Base-by-base conservation (phyloP, 495 filamentous ascomycete species). In the Trichoderma reesei region DNA sequence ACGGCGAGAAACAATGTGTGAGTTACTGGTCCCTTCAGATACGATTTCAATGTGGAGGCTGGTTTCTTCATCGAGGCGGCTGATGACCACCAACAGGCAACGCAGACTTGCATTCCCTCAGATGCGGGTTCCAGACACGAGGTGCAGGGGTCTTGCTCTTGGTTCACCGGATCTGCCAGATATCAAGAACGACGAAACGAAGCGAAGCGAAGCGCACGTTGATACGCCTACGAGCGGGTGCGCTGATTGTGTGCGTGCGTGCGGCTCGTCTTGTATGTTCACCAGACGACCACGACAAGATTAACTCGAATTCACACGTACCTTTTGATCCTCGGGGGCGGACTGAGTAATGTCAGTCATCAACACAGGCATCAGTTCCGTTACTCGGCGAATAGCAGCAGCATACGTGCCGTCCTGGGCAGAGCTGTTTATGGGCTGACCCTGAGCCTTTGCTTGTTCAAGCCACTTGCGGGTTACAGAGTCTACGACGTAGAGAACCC, bases 401-500 rank as follows among this genome's bases (percentile, higher is more conserved):
- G 91, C 91, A 79, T 86, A 96, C 59, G 93, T 97, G 67, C 94
- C 94, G 78, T 96, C 90, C 65, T 84, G 82, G 64, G 91, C 89
- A 71, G 83, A 79, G 69, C 81, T 83, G 72, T 87, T 89, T 71
- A 91, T 81, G 64, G 86, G 80, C 74, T 98, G 91, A 66, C 90
- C 90, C 66, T 87, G 83, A 68, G 86, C 85, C 75, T 90, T 92
- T 67, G 94, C 95, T 74, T 90, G 88, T 75, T 98, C 92, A 84
- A 96, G 85, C 92, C 95, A 98, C 78, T 92, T 91, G 77, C 94
- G 90, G 74, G 91, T 92, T 87, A 98, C 92, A 83, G 92, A 96
- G 84, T 98, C 95, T 95, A 98, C 90, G 80, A 98, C 92, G 87
- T 98, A 98, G 80, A 98, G 87, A 72, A 97, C 92, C 76, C 94